These are phyloP conservation scores for Yamadazyma sp. DNA, from an alignment of 805 yeast genomes.

Conservation along the genomic window DNA sequence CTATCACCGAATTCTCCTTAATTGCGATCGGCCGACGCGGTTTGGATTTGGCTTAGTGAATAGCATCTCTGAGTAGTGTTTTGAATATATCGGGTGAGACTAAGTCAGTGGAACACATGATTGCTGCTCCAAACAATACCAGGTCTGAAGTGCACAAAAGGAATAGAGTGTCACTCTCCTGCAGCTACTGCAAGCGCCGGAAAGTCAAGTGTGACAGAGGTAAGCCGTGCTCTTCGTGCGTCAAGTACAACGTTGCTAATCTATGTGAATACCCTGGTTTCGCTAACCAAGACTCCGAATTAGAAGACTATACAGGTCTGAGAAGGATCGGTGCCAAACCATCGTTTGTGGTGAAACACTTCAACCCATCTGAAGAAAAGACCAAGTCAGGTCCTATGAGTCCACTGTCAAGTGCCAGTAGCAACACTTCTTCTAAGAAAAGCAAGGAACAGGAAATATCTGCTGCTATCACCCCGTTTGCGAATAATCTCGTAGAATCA, in stretches of 20 bases:
- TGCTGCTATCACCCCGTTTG: background rate
- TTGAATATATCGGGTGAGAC: too few relatives aligned
- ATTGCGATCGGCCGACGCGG: too few relatives aligned
- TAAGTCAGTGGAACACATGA: too few relatives aligned
- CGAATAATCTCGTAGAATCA: conserved; percentile 1
- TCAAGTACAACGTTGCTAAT: conserved; percentile 39
- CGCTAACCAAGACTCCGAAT: background rate
- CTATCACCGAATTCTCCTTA: too few relatives aligned
- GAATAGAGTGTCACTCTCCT: conserved; percentile 42
- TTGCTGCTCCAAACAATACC: too few relatives aligned
- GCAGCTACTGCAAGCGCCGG: conserved; percentile 40
- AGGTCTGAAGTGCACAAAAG: conserved; percentile 20
- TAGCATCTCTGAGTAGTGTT: too few relatives aligned
- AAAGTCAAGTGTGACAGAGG: conserved; percentile 23
- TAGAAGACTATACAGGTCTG: background rate
- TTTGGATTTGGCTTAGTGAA: too few relatives aligned
- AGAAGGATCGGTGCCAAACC: conserved; percentile 7
- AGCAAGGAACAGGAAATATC: background rate
- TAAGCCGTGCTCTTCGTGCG: conserved; percentile 43
- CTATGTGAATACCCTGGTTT: conserved; percentile 37
- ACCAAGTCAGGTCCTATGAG: background rate
- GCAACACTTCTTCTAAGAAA: background rate
- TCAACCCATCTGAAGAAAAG: too few relatives aligned
- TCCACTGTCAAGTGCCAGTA: background rate
- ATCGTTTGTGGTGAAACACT: conserved; percentile 3